These are phyloP conservation scores for Candida fluviatilis DNA, from an alignment of 805 yeast genomes.

Conservation along the genomic window DNA sequence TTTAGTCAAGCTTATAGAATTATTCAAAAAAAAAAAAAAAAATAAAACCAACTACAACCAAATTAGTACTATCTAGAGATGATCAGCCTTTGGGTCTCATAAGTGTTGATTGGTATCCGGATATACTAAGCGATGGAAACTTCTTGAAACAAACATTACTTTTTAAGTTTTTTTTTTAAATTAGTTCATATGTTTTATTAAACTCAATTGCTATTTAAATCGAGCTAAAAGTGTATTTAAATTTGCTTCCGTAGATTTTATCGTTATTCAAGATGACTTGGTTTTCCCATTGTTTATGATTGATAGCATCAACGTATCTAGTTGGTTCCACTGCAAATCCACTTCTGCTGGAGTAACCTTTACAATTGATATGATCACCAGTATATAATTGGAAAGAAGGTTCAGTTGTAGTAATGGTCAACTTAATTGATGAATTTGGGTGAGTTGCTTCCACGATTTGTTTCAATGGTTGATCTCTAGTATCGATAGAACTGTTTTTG, in stretches of 20 bases:
- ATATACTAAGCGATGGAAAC: too few species aligned
- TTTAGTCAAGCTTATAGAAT: too few species aligned
- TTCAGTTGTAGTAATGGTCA: slow-evolving; percentile 52
- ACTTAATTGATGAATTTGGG: slow-evolving; percentile 38
- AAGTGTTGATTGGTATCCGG: too few species aligned
- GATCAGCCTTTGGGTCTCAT: too few species aligned
- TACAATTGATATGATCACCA: slow-evolving; percentile 46
- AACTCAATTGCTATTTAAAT: too few species aligned
- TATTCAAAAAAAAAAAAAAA: too few species aligned
- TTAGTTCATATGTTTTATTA: too few species aligned
- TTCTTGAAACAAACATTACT: too few species aligned
- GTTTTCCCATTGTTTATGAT: slow-evolving; percentile 40
- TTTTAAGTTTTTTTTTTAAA: too few species aligned
- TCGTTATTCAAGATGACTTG: slow-evolving; percentile 48
- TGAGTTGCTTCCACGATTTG: slow-evolving; percentile 41
- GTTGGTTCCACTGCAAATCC: slow-evolving; percentile 66
- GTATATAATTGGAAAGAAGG: slow-evolving; percentile 67
- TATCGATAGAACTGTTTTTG: slow-evolving; percentile 38
- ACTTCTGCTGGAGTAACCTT: slow-evolving; percentile 34
- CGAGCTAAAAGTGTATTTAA: slow-evolving; percentile 24
- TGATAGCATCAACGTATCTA: slow-evolving; percentile 54
- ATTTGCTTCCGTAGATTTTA: slow-evolving; percentile 49
- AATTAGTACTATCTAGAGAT: too few species aligned
- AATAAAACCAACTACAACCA: too few species aligned
- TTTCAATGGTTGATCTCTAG: slow-evolving; percentile 35